Percentiles rank a stretch among this genome's conserved stretches.
Conservation (phyloP, 176 grass and related monocot genomes). For the Hyparrhenia diplandra region DNA sequence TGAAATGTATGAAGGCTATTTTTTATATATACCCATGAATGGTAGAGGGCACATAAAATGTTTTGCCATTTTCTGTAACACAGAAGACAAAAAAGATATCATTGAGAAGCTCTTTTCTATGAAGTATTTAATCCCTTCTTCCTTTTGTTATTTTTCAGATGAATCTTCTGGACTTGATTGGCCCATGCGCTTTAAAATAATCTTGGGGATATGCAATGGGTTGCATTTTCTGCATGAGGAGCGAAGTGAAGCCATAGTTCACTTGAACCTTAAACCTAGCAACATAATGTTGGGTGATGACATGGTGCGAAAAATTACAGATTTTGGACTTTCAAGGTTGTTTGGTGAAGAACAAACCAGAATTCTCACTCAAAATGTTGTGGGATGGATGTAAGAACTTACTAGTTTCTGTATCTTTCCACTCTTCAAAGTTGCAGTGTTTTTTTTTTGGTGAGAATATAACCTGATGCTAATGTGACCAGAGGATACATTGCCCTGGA, state of each 20-base stretch:
- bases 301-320: conserved; percentile 32
- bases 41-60: neutral
- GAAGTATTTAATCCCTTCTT: neutral
- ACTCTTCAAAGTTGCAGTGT: neutral
- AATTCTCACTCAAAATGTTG: conserved; percentile 16
- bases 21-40: neutral
- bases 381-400: conserved; percentile 28
- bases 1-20: too few relatives aligned
- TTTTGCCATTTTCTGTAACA: neutral
- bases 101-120: neutral
- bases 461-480: neutral
- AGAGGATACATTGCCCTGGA: conserved; percentile 34
- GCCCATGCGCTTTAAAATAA: conserved; percentile 26
- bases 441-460: neutral
- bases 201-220: conserved; percentile 24
- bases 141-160: conserved; percentile 4
- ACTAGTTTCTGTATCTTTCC: neutral
- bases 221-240: conserved; percentile 26
- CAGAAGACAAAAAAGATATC: neutral
- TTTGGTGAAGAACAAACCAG: conserved; percentile 23
- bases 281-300: conserved; percentile 20
- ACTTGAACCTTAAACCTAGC: conserved; percentile 32
- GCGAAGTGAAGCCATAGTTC: conserved; percentile 3
- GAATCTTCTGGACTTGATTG: conserved; percentile 4
- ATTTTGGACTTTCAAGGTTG: conserved; percentile 34